Evolutionary conservation across 805 yeast species (phyloP).

Genomic region (Yamadazyma sp.): DNA sequence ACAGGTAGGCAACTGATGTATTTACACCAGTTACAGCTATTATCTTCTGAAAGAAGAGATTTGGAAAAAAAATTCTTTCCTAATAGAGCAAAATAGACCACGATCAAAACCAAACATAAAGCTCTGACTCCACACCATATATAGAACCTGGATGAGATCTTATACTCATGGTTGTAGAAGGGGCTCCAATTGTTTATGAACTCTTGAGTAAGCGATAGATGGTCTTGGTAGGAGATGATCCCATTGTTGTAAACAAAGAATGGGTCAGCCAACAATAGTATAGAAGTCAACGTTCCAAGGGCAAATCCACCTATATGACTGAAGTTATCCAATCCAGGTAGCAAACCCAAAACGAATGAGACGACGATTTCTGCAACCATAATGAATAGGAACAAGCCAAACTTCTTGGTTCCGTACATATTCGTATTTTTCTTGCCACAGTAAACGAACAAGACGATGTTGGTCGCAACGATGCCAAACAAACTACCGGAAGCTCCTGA

Average conservation of each 20-base stretch:
- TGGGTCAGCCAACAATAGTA: constrained; percentile 57
- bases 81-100: constrained; percentile 52
- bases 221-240: constrained; percentile 34
- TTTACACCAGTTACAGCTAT: constrained; percentile 68
- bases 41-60: constrained; percentile 40
- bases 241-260: constrained; percentile 43
- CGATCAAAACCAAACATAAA: constrained; percentile 42
- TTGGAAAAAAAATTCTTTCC: constrained; percentile 44
- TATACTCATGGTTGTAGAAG: constrained; percentile 30
- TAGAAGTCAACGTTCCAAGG: constrained; percentile 53
- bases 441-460: constrained; percentile 53
- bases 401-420: constrained; percentile 46
- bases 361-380: constrained; percentile 58
- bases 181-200: constrained; percentile 43
- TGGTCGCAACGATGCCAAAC: constrained; percentile 66
- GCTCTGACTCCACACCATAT: constrained; percentile 54
- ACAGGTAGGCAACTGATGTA: constrained; percentile 71
- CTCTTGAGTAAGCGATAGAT: constrained; percentile 30
- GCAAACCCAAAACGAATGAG: constrained; percentile 59
- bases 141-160: constrained; percentile 40
- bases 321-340: constrained; percentile 76
- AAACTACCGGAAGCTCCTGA: constrained; percentile 73
- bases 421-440: constrained; percentile 52
- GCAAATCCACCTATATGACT: constrained; percentile 76
- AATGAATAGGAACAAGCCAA: constrained; percentile 43